Conservation (phyloP, 2,329 filamentous ascomycete species). For the Dichotomopilus funicola region DNA sequence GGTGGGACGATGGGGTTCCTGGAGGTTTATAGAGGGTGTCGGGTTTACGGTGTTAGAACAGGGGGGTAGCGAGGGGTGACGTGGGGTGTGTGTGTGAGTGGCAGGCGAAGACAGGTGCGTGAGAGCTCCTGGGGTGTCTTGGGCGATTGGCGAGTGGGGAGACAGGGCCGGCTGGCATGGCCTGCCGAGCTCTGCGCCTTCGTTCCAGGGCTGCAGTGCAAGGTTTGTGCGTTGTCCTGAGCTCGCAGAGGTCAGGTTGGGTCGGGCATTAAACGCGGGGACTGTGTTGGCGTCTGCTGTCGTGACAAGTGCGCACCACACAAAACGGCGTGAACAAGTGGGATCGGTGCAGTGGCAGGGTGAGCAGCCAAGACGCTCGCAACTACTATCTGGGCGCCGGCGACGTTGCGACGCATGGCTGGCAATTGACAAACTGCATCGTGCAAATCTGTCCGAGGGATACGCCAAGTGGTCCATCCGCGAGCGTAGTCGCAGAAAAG, state of each 20-base stretch:
- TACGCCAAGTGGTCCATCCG: slow-evolving; percentile 1
- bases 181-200: slow-evolving; percentile 13
- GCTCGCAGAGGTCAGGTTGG: slow-evolving; percentile 19
- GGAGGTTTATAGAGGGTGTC: slow-evolving; percentile 10
- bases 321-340: slow-evolving; percentile 12
- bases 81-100: neutral
- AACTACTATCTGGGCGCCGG: neutral
- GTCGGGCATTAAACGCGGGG: slow-evolving; percentile 27
- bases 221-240: slow-evolving; percentile 19
- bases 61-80: slow-evolving; percentile 2
- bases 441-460: neutral
- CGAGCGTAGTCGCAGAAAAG: neutral
- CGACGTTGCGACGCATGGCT: neutral
- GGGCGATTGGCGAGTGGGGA: slow-evolving; percentile 15
- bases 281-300: slow-evolving; percentile 17
- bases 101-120: neutral
- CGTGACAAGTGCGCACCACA: slow-evolving; percentile 12
- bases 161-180: slow-evolving; percentile 7
- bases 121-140: neutral
- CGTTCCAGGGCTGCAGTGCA: slow-evolving; percentile 19
- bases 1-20: neutral
- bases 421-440: slow-evolving; percentile 10
- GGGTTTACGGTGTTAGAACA: neutral
- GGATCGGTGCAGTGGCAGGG: slow-evolving; percentile 12
- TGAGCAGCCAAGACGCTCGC: neutral